phyloP scores from a whole-genome alignment of 2,329 filamentous ascomycete genomes.

The Talaromyces sp. region DNA sequence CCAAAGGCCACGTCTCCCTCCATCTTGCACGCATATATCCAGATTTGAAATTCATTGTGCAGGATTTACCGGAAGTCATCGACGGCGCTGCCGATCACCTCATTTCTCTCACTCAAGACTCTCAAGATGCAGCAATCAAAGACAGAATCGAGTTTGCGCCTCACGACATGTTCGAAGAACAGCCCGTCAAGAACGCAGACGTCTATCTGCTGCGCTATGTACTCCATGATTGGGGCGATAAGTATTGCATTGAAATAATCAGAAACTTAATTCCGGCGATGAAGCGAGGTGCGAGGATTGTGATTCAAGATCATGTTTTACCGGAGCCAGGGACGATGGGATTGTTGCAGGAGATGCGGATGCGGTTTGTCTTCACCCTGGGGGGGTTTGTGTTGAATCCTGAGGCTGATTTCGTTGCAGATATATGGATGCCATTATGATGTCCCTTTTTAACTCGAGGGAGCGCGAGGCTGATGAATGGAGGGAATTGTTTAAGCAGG shows the following conservation, averaged over 20 bases:
- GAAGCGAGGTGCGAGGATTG: slow-evolving; percentile 17
- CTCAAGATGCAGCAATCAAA: neutral
- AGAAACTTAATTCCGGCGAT: slow-evolving; percentile 28
- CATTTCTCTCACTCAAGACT: neutral
- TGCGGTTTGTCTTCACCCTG: slow-evolving; percentile 15
- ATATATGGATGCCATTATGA: slow-evolving; percentile 54
- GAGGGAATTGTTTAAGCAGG: slow-evolving; percentile 43
- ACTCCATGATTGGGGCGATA: slow-evolving; percentile 42
- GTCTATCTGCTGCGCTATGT: slow-evolving; percentile 40
- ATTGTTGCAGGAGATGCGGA: slow-evolving; percentile 16
- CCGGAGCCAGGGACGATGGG: slow-evolving; percentile 20
- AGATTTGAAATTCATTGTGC: slow-evolving; percentile 54
- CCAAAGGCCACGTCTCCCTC: slow-evolving; percentile 56
- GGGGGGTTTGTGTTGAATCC: neutral
- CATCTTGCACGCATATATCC: slow-evolving; percentile 52
- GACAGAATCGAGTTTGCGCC: slow-evolving; percentile 6
- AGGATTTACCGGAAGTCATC: slow-evolving; percentile 43
- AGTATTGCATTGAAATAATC: slow-evolving; percentile 37
- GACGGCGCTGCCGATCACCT: slow-evolving; percentile 1
- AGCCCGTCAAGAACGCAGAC: slow-evolving; percentile 30
- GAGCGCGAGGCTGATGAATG: slow-evolving; percentile 52
- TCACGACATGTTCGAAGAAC: slow-evolving; percentile 21
- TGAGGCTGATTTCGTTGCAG: slow-evolving; percentile 13
- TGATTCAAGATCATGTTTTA: slow-evolving; percentile 20
- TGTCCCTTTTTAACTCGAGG: slow-evolving; percentile 51